A percentile compares a stretch with the other conserved stretches of the same genome.
Conservation (phyloP, 2,329 filamentous ascomycete species). For the Cryphonectria parasitica region DNA sequence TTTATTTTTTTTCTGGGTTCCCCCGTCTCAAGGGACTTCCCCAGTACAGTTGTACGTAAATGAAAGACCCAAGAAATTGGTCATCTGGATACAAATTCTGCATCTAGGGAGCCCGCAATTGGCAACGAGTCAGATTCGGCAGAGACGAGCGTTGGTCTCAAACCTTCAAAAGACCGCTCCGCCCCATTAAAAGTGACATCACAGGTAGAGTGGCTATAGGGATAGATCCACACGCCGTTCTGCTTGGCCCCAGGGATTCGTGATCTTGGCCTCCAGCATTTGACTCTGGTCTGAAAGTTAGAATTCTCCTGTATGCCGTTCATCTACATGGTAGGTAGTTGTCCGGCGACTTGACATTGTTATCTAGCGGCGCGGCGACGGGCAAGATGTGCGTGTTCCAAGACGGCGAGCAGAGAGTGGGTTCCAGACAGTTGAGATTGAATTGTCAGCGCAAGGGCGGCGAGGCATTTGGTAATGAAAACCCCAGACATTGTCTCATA, state of each 20-base stretch:
- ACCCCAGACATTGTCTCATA: conserved; percentile 1
- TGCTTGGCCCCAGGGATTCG: conserved; percentile 7
- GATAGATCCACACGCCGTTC: conserved; percentile 9
- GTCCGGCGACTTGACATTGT: background rate
- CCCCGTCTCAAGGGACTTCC: background rate
- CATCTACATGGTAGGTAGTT: background rate
- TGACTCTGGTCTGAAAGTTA: background rate
- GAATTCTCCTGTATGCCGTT: background rate
- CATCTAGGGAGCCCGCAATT: conserved; percentile 2
- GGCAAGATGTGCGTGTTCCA: background rate
- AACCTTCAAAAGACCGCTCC: background rate
- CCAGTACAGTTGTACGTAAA: background rate
- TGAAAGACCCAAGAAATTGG: conserved; percentile 14
- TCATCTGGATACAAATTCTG: conserved; percentile 9
- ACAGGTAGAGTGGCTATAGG: background rate
- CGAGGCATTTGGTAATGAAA: conserved; percentile 11
- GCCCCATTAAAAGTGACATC: conserved; percentile 18
- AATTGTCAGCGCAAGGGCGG: background rate
- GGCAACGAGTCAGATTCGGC: conserved; percentile 15
- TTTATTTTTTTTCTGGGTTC: background rate
- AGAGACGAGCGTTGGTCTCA: background rate
- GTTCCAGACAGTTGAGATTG: background rate
- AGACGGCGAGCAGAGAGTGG: background rate
- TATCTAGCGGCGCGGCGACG: background rate
- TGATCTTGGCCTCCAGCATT: background rate